A percentile compares a stretch with the other conserved stretches of the same genome.
These are phyloP conservation scores for Tuber microsphaerosporum DNA, from an alignment of 495 filamentous ascomycete species.

Conservation along the genomic window DNA sequence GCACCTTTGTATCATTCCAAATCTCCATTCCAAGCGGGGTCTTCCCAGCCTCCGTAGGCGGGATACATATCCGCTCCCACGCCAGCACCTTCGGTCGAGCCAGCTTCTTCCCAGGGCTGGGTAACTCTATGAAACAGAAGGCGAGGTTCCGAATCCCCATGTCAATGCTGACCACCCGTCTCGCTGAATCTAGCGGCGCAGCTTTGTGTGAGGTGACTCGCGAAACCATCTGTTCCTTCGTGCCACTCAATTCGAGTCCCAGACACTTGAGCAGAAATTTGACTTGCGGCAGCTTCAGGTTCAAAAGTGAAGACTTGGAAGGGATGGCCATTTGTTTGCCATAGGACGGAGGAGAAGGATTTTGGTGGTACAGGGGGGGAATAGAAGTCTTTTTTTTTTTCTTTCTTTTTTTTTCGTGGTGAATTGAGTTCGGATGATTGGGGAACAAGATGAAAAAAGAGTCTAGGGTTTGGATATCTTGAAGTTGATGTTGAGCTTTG, in stretches of 20 bases:
- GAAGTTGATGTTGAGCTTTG: not conserved
- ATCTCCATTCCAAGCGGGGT: not conserved
- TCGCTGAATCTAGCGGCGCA: slow-evolving; percentile 4
- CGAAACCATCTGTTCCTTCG: not conserved
- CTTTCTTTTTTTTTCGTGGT: not conserved
- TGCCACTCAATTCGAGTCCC: slow-evolving; percentile 7
- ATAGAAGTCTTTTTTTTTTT: not conserved
- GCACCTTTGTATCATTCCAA: slow-evolving; percentile 10
- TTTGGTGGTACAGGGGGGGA: not conserved
- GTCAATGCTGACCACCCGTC: slow-evolving; percentile 69
- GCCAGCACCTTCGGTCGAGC: slow-evolving; percentile 40
- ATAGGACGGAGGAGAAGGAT: not conserved
- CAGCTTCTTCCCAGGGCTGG: slow-evolving; percentile 12
- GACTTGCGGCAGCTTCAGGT: not conserved
- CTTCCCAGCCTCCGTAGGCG: slow-evolving; percentile 6
- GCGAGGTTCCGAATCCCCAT: slow-evolving; percentile 83
- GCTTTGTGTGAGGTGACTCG: slow-evolving; percentile 3
- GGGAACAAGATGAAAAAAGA: not conserved
- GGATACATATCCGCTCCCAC: slow-evolving; percentile 44
- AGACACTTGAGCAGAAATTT: not conserved
- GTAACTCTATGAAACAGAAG: slow-evolving; percentile 56
- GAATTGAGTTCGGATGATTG: not conserved
- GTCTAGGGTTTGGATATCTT: not conserved
- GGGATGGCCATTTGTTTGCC: not conserved
- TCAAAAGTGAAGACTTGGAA: not conserved